phyloP scores from a whole-genome alignment of 768 basidiomycete genomes.

The Kwoniella europaea region DNA sequence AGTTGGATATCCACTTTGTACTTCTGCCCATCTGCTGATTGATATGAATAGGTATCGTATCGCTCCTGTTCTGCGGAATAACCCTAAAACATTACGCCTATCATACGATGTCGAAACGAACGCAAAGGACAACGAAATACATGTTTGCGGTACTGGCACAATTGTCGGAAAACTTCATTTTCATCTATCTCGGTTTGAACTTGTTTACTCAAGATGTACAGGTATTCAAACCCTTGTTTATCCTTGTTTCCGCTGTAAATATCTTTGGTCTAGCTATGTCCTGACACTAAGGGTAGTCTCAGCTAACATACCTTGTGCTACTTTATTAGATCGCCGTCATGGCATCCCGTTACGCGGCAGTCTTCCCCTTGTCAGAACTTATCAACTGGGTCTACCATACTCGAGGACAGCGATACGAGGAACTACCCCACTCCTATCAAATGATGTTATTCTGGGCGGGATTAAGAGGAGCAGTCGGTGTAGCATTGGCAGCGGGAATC shows the following conservation, averaged over 20 bases:
- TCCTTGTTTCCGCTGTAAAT: constrained; percentile 77
- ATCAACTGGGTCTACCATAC: constrained; percentile 93
- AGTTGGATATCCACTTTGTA: constrained; percentile 26
- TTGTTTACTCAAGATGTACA: constrained; percentile 90
- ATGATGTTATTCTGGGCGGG: constrained; percentile 99
- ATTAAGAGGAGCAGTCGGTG: constrained; percentile 92
- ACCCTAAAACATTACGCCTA: constrained; percentile 99
- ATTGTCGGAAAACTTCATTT: constrained; percentile 98
- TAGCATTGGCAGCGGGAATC: constrained; percentile 95
- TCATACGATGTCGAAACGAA: constrained; percentile 95
- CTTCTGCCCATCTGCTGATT: not conserved
- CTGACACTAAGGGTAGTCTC: not conserved
- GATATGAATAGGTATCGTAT: constrained; percentile 75
- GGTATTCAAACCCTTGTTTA: constrained; percentile 95
- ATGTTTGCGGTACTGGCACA: constrained; percentile 93
- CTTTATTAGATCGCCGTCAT: constrained; percentile 71
- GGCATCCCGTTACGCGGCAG: constrained; percentile 92
- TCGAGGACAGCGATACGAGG: constrained; percentile 83
- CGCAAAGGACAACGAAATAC: constrained; percentile 92
- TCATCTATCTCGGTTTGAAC: constrained; percentile 95
- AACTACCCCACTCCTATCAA: constrained; percentile 95
- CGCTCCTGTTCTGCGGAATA: constrained; percentile 96
- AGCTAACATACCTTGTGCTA: not conserved
- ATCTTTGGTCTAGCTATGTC: too few relatives aligned
- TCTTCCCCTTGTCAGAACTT: constrained; percentile 90